Percentiles rank a stretch among this genome's conserved stretches.
Evolutionary conservation across 352 stramenopile species (phyloP).

Genomic region (Phytophthora europaea): DNA sequence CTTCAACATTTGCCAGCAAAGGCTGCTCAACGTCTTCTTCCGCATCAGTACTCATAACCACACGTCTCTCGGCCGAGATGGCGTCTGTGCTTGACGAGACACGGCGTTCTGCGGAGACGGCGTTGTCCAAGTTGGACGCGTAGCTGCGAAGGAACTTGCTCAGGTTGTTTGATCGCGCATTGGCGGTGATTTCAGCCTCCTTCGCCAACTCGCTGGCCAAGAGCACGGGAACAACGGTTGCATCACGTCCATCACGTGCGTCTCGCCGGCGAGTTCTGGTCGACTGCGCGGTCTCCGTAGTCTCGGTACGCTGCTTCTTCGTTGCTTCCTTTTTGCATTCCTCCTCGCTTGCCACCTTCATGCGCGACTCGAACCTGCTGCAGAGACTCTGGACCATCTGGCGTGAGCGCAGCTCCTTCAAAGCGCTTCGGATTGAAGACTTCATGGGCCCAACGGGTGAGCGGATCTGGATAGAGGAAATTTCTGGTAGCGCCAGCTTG

Average conservation of each 20-base stretch:
- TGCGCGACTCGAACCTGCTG: conserved; percentile 56
- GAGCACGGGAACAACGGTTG: conserved; percentile 17
- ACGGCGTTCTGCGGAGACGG: conserved; percentile 22
- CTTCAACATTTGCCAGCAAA: conserved; percentile 19
- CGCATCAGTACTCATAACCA: conserved; percentile 24
- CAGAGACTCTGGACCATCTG: conserved; percentile 65
- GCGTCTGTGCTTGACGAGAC: conserved; percentile 8
- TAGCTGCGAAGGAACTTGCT: conserved; percentile 76
- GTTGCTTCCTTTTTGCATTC: conserved; percentile 18
- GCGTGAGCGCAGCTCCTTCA: conserved; percentile 60
- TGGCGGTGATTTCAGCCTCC: conserved; percentile 25
- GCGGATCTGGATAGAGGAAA: conserved; percentile 32
- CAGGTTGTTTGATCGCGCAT: conserved; percentile 63
- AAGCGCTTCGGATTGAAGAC: conserved; percentile 53
- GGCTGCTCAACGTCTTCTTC: conserved; percentile 30
- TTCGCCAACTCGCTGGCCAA: conserved; percentile 14
- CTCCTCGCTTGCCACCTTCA: conserved; percentile 28
- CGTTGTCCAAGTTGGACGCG: conserved; percentile 70
- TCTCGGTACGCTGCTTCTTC: conserved; percentile 11
- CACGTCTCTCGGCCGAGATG: conserved; percentile 14
- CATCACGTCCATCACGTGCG: conserved; percentile 20
- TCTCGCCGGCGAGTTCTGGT: conserved; percentile 26
- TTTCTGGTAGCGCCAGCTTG: conserved; percentile 36
- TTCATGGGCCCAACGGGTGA: conserved; percentile 48
- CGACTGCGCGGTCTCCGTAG: background rate